Conservation (phyloP, 129 eudicot genomes). For the Artemisia tridentata region DNA sequence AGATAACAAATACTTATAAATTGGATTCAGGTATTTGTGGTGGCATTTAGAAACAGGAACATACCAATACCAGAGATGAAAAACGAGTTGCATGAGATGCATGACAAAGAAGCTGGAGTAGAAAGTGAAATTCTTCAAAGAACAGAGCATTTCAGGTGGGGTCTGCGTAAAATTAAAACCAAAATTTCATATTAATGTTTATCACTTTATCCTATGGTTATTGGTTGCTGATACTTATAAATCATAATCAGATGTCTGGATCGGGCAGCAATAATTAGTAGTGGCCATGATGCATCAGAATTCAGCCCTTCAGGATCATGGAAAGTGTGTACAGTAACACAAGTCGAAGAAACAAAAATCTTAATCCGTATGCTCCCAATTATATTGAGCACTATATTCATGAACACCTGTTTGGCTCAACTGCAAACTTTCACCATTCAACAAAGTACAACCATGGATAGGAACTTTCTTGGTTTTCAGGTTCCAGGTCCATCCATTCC, state of each 20-base stretch:
- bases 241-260: constrained; percentile 53
- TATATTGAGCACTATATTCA: constrained; percentile 68
- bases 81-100: constrained; percentile 60
- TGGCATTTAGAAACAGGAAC: constrained; percentile 61
- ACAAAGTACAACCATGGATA: constrained; percentile 71
- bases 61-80: constrained; percentile 48
- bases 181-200: not conserved
- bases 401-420: constrained; percentile 87
- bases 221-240: constrained; percentile 9
- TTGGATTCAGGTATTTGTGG: constrained; percentile 61
- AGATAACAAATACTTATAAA: not conserved
- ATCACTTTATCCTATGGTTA: not conserved
- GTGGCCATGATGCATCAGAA: constrained; percentile 27
- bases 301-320: constrained; percentile 42
- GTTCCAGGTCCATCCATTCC: constrained; percentile 74
- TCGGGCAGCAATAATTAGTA: constrained; percentile 52
- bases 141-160: constrained; percentile 67
- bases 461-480: constrained; percentile 52
- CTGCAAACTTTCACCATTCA: constrained; percentile 81
- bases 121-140: constrained; percentile 45
- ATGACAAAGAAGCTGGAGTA: constrained; percentile 48
- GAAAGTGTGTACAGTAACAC: constrained; percentile 71
- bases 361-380: constrained; percentile 74
- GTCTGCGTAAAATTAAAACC: too few relatives aligned
- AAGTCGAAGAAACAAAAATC: constrained; percentile 73